phyloP scores from a whole-genome alignment of 23 red algal genomes.

The Gracilaria vermiculophylla region DNA sequence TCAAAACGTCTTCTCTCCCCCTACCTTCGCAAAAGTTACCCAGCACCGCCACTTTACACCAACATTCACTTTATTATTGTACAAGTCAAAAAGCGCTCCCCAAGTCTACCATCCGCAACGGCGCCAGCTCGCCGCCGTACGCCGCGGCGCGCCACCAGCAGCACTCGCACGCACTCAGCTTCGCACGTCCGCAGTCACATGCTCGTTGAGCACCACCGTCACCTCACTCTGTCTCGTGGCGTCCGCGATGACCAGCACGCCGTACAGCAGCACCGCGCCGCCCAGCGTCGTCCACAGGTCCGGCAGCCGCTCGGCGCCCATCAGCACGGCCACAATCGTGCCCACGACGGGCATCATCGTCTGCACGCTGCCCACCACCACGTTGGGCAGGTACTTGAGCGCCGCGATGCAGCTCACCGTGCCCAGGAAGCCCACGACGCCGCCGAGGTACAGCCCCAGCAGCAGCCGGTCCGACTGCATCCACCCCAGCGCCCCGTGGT shows the following conservation, averaged over 20 bases:
- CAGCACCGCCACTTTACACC: no score
- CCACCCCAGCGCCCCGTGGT: slow-evolving; percentile 69
- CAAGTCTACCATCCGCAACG: no score
- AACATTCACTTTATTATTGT: no score
- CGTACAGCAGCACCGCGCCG: slow-evolving; percentile 44
- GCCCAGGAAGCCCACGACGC: slow-evolving; percentile 60
- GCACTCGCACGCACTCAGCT: no score
- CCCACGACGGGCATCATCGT: slow-evolving; percentile 65
- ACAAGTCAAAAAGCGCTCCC: no score
- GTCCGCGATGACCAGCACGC: slow-evolving; percentile 56
- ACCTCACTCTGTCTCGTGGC: slow-evolving; percentile 58
- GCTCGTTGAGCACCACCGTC: slow-evolving; percentile 31
- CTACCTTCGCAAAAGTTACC: no score
- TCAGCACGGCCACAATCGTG: slow-evolving; percentile 28
- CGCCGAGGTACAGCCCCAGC: slow-evolving; percentile 57
- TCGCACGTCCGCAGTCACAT: background rate
- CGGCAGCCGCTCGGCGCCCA: slow-evolving; percentile 40
- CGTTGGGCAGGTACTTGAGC: slow-evolving; percentile 50
- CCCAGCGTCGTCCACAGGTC: slow-evolving; percentile 56
- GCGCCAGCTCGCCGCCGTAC: no score
- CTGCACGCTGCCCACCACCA: slow-evolving; percentile 57
- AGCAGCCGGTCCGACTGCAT: slow-evolving; percentile 20
- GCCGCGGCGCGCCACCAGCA: no score
- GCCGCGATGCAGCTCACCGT: slow-evolving; percentile 61
- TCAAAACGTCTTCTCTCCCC: no score